These are phyloP conservation scores for Pleurozium schreberi DNA, from an alignment of 225 moss, liverwort and hornwort genomes.

Conservation along the genomic window DNA sequence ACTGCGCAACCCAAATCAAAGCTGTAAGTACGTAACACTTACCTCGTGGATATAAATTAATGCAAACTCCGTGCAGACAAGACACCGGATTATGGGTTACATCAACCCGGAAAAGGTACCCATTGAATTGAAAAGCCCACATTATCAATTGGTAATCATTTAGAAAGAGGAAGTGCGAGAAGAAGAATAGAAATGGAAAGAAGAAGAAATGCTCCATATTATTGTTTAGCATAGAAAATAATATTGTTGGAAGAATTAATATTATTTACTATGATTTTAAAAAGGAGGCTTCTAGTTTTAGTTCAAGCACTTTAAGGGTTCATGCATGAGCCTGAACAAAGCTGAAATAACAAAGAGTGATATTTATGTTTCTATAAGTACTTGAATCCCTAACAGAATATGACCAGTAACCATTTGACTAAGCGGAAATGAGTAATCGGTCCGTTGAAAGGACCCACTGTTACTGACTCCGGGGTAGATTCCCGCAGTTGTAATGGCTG, in stretches of 20 bases:
- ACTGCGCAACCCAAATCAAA: slow-evolving; percentile 30
- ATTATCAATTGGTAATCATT: neutral
- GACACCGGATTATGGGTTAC: neutral
- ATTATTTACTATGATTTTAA: neutral
- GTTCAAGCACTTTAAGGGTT: neutral
- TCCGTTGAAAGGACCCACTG: slow-evolving; percentile 40
- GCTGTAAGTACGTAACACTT: neutral
- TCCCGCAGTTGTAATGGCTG: slow-evolving; percentile 79
- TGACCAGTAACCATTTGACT: neutral
- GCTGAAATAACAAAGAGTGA: neutral
- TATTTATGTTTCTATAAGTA: neutral
- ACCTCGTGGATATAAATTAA: neutral
- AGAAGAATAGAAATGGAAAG: neutral
- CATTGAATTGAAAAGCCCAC: neutral
- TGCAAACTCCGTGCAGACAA: neutral
- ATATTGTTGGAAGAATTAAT: too few relatives aligned
- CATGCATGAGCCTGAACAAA: neutral
- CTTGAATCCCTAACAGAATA: neutral
- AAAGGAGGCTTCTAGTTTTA: neutral
- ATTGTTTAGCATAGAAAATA: neutral
- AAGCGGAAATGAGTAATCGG: neutral
- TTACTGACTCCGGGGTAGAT: slow-evolving; percentile 99
- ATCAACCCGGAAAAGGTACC: neutral
- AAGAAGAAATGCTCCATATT: neutral
- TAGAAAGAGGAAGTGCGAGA: neutral